Percentiles rank a stretch among this genome's conserved stretches.
Evolutionary conservation across 1,284 basidiomycete species (phyloP).

Genomic region (Grifola frondosa): DNA sequence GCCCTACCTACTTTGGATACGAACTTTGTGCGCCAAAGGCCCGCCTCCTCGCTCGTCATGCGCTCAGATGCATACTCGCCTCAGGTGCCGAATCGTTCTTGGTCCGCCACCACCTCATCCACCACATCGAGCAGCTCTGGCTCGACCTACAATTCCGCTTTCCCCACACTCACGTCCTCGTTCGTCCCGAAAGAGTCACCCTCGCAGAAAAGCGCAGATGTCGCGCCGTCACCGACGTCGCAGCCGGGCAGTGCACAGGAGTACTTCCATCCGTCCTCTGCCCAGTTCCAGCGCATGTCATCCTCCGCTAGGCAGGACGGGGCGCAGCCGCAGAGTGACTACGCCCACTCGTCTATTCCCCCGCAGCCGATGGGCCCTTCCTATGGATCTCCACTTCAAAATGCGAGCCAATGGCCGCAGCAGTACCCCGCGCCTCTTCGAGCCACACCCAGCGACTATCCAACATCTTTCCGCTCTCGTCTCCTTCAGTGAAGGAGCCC

Average conservation of each 20-base stretch:
- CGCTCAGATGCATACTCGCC: constrained; percentile 29
- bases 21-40: constrained; percentile 24
- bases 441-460: too few relatives aligned
- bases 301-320: constrained; percentile 9
- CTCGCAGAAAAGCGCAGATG: constrained; percentile 19
- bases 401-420: too few relatives aligned
- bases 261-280: constrained; percentile 19
- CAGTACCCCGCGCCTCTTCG: too few relatives aligned
- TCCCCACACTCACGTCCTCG: constrained; percentile 39
- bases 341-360: too few relatives aligned
- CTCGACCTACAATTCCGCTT: constrained; percentile 20
- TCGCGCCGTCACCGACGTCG: constrained; percentile 26
- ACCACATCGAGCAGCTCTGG: constrained; percentile 28
- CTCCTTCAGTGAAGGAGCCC: too few relatives aligned
- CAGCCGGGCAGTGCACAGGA: constrained; percentile 18
- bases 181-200: constrained; percentile 42
- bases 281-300: constrained; percentile 5
- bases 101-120: constrained; percentile 31
- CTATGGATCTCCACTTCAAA: too few relatives aligned
- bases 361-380: too few relatives aligned
- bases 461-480: too few relatives aligned
- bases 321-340: too few relatives aligned
- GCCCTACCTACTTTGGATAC: constrained; percentile 32
- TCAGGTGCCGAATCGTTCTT: constrained; percentile 28
- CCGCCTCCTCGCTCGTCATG: constrained; percentile 9